Evolutionary conservation across 2,329 filamentous ascomycete species (phyloP).

Genomic region (Venturia pyrina): DNA sequence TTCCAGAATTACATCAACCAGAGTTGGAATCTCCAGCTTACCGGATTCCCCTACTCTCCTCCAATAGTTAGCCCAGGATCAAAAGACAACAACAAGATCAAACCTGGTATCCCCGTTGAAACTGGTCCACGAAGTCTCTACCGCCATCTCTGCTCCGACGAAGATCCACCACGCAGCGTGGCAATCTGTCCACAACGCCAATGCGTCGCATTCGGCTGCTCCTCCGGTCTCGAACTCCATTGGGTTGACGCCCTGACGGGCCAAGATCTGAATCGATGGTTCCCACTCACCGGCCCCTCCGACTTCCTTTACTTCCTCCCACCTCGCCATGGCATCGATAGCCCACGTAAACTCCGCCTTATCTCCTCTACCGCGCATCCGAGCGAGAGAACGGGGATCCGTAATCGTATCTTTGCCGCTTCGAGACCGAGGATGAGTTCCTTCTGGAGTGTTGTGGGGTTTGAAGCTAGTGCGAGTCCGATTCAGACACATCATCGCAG

Average conservation of each 20-base stretch:
- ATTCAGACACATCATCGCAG: neutral
- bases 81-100: neutral
- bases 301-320: slow-evolving; percentile 53
- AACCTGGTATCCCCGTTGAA: slow-evolving; percentile 20
- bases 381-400: slow-evolving; percentile 21
- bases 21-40: neutral
- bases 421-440: neutral
- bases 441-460: slow-evolving; percentile 1
- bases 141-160: slow-evolving; percentile 46
- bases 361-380: slow-evolving; percentile 50
- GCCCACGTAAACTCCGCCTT: slow-evolving; percentile 47
- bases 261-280: slow-evolving; percentile 45
- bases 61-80: neutral
- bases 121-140: slow-evolving; percentile 31
- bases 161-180: slow-evolving; percentile 55
- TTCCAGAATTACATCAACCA: neutral
- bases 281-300: slow-evolving; percentile 43
- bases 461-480: neutral
- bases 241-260: slow-evolving; percentile 43
- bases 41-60: neutral
- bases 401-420: slow-evolving; percentile 18
- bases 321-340: slow-evolving; percentile 41
- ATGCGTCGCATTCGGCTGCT: slow-evolving; percentile 57
- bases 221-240: slow-evolving; percentile 52
- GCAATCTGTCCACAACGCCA: slow-evolving; percentile 55